Percentiles rank a stretch among this genome's conserved stretches.
These are phyloP conservation scores for Sugiyamaella sp. DNA, from an alignment of 1,139 yeast genomes.

Conservation along the genomic window DNA sequence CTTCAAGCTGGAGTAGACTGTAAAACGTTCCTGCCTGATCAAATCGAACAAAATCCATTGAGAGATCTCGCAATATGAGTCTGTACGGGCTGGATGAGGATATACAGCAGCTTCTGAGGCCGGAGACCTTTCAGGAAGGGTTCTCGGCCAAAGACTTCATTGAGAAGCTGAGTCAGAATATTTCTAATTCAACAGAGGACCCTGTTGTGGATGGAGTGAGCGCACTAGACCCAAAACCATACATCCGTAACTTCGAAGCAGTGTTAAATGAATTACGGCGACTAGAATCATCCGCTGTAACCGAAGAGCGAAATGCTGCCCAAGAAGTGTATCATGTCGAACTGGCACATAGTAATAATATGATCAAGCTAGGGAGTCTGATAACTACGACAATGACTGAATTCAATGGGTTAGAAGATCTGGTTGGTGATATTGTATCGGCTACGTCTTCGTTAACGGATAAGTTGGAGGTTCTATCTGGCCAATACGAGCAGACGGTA, in stretches of 20 bases:
- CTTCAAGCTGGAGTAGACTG: too few species aligned
- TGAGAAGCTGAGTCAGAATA: slow-evolving; percentile 78
- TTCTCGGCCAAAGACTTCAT: slow-evolving; percentile 79
- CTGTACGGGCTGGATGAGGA: slow-evolving; percentile 69
- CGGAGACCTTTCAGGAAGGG: slow-evolving; percentile 74
- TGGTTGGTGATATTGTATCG: slow-evolving; percentile 52
- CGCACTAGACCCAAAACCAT: slow-evolving; percentile 82
- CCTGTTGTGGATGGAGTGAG: slow-evolving; percentile 5
- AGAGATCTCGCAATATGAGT: slow-evolving; percentile 18
- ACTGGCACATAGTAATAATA: slow-evolving; percentile 66
- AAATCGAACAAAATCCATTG: not conserved
- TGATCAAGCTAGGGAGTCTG: slow-evolving; percentile 54
- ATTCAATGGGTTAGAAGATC: slow-evolving; percentile 62
- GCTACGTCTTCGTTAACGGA: slow-evolving; percentile 77
- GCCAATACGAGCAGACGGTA: slow-evolving; percentile 71
- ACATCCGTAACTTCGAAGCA: slow-evolving; percentile 89
- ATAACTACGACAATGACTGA: slow-evolving; percentile 41
- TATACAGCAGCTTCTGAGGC: slow-evolving; percentile 64
- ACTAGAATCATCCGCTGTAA: slow-evolving; percentile 57
- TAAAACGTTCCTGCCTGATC: not conserved
- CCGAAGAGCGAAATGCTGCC: slow-evolving; percentile 53
- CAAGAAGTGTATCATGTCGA: slow-evolving; percentile 65
- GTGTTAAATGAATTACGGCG: slow-evolving; percentile 71
- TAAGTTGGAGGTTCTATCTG: slow-evolving; percentile 71
- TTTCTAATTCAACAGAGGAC: slow-evolving; percentile 40